Evolutionary conservation across 176 grass and related monocot genomes (phyloP), one percentile per base, ranked within the genome.

Genomic region (Oryza officinalis): DNA sequence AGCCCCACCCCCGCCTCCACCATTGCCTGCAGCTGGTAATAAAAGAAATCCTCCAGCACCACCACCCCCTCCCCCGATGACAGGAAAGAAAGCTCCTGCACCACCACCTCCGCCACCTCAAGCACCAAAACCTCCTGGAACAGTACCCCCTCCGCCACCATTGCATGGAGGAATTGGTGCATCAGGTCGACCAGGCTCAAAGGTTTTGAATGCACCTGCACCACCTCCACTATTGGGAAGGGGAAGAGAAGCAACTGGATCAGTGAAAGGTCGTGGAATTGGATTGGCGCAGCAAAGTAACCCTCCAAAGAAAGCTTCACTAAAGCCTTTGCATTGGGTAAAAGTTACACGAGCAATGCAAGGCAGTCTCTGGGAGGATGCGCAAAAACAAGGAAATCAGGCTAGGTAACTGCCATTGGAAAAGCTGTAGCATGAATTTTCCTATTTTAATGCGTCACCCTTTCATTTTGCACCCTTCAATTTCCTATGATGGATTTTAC

Each of bases 281-380:
- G 92, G 89, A 87, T 92, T 91, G 75, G 78, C 67, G 0, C 88
- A 85, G 17, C 84, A 88, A 88, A 91, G 81, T 85, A 91, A 72
- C 77, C 74, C 89, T 43, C 85, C 89, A 68, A 93, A 98, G 74
- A 98, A 95, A 85, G 82, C 91, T 90, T 81, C 93, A 35, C 81
- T 98, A 81, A 98, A 98, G 66, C 96, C 96, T 80, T 88, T 98
- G 80, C 96, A 98, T 84, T 98, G 96, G 96, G 93, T 95, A 43
- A 98, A 98, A 80, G 96, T 98, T 79, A 98, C 96, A 41, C 87
- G 96, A 78, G 93, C 93, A 83, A 45, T 87, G 89, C 91, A 98
- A 90, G 96, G 96, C 79, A 98, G 96, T 88, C 96, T 98, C 46
- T 98, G 96, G 96, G 96, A 93, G 81, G 96, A 98, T 93, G 87